Evolutionary conservation across 805 yeast genomes (phyloP).

Genomic region (Nakazawaea siamensis): DNA sequence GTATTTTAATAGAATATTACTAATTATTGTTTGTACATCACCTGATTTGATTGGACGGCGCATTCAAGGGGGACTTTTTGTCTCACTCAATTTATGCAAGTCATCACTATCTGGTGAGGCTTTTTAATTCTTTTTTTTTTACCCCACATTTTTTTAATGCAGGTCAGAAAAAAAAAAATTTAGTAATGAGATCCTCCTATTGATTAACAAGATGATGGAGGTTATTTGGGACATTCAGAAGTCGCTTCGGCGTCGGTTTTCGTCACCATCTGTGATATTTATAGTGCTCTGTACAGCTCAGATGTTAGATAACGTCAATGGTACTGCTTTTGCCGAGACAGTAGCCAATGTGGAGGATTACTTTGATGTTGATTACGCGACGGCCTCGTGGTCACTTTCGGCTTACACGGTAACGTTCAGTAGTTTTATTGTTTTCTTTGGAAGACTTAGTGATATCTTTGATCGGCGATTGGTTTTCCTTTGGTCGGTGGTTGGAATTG

Average conservation of each 20-base stretch:
- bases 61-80: no score
- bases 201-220: no score
- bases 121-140: no score
- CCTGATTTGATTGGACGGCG: no score
- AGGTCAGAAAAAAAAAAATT: no score
- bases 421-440: slow-evolving; percentile 23
- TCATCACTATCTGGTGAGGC: no score
- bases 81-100: no score
- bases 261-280: not conserved
- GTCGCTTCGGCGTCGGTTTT: no score
- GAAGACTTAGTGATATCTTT: slow-evolving; percentile 25
- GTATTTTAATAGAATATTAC: no score
- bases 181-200: not conserved
- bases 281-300: not conserved
- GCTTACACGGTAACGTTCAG: not conserved
- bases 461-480: slow-evolving; percentile 22
- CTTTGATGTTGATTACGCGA: not conserved
- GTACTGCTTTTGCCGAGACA: not conserved
- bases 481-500: slow-evolving; percentile 3
- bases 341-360: not conserved
- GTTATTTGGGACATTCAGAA: no score
- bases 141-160: no score
- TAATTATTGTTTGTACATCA: no score
- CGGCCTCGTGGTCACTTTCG: not conserved
- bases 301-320: not conserved